phyloP scores from a whole-genome alignment of 371 early-diverging fungal species.

The Mucor velutinosus region DNA sequence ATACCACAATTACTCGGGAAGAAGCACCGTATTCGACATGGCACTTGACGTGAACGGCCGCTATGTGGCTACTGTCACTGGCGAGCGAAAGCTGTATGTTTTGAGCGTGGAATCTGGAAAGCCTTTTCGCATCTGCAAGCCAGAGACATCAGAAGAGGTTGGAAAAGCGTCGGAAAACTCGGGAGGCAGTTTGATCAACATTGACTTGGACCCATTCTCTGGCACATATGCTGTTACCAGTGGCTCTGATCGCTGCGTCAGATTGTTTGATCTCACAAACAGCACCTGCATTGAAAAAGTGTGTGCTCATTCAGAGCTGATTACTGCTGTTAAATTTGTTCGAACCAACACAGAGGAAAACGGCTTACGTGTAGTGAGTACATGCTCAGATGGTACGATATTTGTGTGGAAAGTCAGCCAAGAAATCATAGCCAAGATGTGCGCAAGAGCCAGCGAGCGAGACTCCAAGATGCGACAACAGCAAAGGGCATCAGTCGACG shows the following conservation, averaged over 20 bases:
- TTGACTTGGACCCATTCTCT: conserved; percentile 71
- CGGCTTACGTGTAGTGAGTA: conserved; percentile 64
- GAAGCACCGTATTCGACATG: conserved; percentile 79
- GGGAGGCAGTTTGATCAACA: conserved; percentile 62
- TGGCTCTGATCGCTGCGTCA: conserved; percentile 75
- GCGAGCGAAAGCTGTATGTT: conserved; percentile 70
- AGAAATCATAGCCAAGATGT: conserved; percentile 58
- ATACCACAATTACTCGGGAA: conserved; percentile 74
- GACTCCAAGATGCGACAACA: conserved; percentile 14
- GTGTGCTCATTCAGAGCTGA: conserved; percentile 77
- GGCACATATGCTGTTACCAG: conserved; percentile 75
- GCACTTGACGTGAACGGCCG: conserved; percentile 63
- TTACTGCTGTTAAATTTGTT: conserved; percentile 74
- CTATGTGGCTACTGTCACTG: conserved; percentile 65
- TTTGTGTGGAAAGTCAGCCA: conserved; percentile 73
- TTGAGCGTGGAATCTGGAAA: conserved; percentile 73
- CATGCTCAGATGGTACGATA: conserved; percentile 79
- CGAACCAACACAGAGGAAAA: conserved; percentile 38
- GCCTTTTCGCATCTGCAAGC: conserved; percentile 60
- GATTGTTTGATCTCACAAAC: conserved; percentile 72
- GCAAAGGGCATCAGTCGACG: conserved; percentile 1
- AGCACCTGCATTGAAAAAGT: conserved; percentile 67
- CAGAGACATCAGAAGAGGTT: conserved; percentile 60
- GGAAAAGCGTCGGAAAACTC: conserved; percentile 57
- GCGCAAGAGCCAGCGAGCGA: conserved; percentile 31